A percentile compares a stretch with the other conserved stretches of the same genome.
These are phyloP conservation scores for Acer yangbiense DNA, from an alignment of 345 rosid genomes.

Conservation along the genomic window DNA sequence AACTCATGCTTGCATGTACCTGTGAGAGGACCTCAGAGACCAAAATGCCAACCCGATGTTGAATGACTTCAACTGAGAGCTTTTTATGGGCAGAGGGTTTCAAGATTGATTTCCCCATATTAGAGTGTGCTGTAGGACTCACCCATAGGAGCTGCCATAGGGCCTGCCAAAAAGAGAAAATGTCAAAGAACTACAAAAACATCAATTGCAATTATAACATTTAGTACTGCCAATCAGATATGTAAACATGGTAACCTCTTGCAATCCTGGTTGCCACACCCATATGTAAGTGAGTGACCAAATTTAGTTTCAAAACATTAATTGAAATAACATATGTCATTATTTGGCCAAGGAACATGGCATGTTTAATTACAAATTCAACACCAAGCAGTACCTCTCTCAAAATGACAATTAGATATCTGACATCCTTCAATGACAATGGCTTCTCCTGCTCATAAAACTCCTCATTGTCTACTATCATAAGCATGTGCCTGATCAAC, in stretches of 20 bases:
- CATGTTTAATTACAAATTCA: background rate
- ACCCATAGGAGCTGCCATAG: slow-evolving; percentile 96
- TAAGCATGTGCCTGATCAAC: slow-evolving; percentile 94
- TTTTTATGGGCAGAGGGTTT: slow-evolving; percentile 40
- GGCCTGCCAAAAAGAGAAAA: slow-evolving; percentile 51
- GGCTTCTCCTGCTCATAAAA: slow-evolving; percentile 97
- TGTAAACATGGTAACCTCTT: background rate
- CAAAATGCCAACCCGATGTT: slow-evolving; percentile 67
- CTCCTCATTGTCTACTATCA: slow-evolving; percentile 92
- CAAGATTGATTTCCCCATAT: slow-evolving; percentile 46
- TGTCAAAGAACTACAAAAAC: slow-evolving; percentile 7
- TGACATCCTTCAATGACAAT: slow-evolving; percentile 73
- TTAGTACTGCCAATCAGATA: background rate
- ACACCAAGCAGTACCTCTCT: slow-evolving; percentile 63
- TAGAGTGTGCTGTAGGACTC: slow-evolving; percentile 58
- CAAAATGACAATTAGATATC: slow-evolving; percentile 72
- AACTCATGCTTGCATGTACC: slow-evolving; percentile 46
- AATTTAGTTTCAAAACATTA: background rate
- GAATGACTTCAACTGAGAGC: slow-evolving; percentile 63
- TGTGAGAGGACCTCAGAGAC: slow-evolving; percentile 92
- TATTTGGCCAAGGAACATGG: background rate
- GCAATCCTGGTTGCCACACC: background rate
- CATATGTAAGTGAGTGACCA: background rate
- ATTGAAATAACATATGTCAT: background rate
- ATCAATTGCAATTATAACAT: background rate